Conservation (phyloP, 75 land plant species). For the Isoetes taiwanensis region DNA sequence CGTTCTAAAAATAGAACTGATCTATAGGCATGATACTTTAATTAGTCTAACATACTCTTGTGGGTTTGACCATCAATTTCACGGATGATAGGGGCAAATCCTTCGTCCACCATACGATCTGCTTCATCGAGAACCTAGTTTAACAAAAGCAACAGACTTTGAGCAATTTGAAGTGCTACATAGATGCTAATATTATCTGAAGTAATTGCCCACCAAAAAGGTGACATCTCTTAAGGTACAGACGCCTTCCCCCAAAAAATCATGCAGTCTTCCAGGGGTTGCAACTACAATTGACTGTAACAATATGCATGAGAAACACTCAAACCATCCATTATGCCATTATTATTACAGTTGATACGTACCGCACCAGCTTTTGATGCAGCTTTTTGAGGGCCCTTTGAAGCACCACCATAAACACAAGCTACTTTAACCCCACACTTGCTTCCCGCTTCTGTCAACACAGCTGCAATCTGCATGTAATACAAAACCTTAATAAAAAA, state of each 20-base stretch:
- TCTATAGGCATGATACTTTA: not conserved
- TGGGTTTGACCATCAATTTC: constrained; percentile 55
- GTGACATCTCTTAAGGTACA: constrained; percentile 63
- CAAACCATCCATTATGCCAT: too few relatives aligned
- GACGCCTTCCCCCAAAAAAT: constrained; percentile 69
- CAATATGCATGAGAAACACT: too few relatives aligned
- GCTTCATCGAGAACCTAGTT: constrained; percentile 98
- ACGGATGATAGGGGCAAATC: constrained; percentile 91
- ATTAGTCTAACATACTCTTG: constrained; percentile 24
- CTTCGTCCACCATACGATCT: constrained; percentile 95
- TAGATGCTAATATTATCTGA: too few relatives aligned
- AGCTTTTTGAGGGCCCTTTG: constrained; percentile 73
- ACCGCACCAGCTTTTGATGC: constrained; percentile 69
- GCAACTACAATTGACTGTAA: constrained; percentile 77
- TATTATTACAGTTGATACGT: constrained; percentile 17
- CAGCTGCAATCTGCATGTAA: constrained; percentile 60
- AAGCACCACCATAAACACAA: constrained; percentile 87
- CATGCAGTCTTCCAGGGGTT: constrained; percentile 84
- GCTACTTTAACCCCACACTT: constrained; percentile 54
- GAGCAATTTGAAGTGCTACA: too few relatives aligned
- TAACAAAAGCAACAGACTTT: too few relatives aligned
- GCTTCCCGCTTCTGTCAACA: constrained; percentile 63
- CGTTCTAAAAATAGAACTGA: not conserved
- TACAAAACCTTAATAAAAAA: not conserved
- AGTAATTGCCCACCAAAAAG: constrained; percentile 64